A percentile compares a stretch with the other conserved stretches of the same genome.
phyloP scores from a whole-genome alignment of 2,329 filamentous ascomycete genomes.

The Ramularia collo-cygni region DNA sequence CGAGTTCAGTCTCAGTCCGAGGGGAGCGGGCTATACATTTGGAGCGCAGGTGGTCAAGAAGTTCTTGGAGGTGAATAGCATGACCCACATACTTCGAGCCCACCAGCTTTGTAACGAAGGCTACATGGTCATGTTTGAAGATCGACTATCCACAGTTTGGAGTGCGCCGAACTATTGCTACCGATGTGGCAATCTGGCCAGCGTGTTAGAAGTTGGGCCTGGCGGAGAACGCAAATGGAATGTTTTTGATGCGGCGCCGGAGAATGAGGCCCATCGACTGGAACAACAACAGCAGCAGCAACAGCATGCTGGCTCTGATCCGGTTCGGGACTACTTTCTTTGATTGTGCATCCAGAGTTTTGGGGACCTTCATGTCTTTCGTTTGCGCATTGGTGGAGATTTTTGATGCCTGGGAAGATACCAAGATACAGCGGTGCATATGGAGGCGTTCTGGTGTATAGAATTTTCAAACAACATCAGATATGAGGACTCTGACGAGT shows the following conservation, averaged over 20 bases:
- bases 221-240: constrained; percentile 93
- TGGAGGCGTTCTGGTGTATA: too few relatives aligned
- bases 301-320: constrained; percentile 61
- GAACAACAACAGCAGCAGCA: constrained; percentile 67
- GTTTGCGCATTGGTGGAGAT: too few relatives aligned
- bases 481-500: too few relatives aligned
- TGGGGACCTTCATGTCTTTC: too few relatives aligned
- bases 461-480: too few relatives aligned
- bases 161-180: constrained; percentile 75
- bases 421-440: too few relatives aligned
- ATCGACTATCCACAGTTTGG: constrained; percentile 92
- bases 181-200: constrained; percentile 88
- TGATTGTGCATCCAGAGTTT: constrained; percentile 38
- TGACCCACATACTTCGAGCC: constrained; percentile 96
- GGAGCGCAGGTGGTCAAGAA: constrained; percentile 97
- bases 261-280: constrained; percentile 80
- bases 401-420: too few relatives aligned
- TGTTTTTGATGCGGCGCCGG: constrained; percentile 92
- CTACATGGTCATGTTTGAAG: constrained; percentile 93
- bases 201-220: constrained; percentile 91
- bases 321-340: constrained; percentile 60
- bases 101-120: constrained; percentile 98
- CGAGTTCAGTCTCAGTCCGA: constrained; percentile 88
- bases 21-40: constrained; percentile 95
- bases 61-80: constrained; percentile 92